Conservation (phyloP, 306 rosid genomes). For the Fagus sylvatica region DNA sequence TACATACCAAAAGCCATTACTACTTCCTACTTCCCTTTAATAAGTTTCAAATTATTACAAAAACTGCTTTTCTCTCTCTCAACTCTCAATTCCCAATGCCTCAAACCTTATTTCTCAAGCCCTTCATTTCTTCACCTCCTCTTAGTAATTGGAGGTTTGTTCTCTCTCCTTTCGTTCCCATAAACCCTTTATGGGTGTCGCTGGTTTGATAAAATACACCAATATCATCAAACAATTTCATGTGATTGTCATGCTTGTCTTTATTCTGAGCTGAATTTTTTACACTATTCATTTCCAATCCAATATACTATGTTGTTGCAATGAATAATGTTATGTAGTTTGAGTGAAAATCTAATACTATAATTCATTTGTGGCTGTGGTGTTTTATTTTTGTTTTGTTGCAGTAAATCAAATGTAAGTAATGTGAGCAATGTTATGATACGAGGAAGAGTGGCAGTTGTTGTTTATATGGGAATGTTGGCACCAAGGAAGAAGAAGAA, state of each 20-base stretch:
- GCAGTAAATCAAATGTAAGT: conserved; percentile 47
- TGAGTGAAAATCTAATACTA: background rate
- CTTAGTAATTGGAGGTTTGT: conserved; percentile 47
- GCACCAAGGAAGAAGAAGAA: conserved; percentile 76
- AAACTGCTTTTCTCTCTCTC: background rate
- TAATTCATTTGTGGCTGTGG: background rate
- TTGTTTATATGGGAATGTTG: conserved; percentile 78
- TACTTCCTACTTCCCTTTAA: too few species aligned
- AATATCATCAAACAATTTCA: background rate
- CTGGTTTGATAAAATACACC: background rate
- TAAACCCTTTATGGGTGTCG: conserved; percentile 8
- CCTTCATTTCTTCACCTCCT: conserved; percentile 43
- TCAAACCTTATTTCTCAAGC: conserved; percentile 49
- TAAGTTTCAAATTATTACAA: too few species aligned
- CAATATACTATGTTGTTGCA: too few species aligned
- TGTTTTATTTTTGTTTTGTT: background rate
- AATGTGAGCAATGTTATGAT: conserved; percentile 43
- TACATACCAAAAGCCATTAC: too few species aligned
- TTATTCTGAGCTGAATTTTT: too few species aligned
- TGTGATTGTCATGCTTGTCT: too few species aligned
- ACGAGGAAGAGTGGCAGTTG: conserved; percentile 51
- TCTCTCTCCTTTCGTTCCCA: conserved; percentile 4
- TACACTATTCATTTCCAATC: too few species aligned
- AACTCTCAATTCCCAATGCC: conserved; percentile 29
- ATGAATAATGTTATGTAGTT: background rate